Conservation (phyloP, 2,329 filamentous ascomycete genomes). For the Colletotrichum sp. region DNA sequence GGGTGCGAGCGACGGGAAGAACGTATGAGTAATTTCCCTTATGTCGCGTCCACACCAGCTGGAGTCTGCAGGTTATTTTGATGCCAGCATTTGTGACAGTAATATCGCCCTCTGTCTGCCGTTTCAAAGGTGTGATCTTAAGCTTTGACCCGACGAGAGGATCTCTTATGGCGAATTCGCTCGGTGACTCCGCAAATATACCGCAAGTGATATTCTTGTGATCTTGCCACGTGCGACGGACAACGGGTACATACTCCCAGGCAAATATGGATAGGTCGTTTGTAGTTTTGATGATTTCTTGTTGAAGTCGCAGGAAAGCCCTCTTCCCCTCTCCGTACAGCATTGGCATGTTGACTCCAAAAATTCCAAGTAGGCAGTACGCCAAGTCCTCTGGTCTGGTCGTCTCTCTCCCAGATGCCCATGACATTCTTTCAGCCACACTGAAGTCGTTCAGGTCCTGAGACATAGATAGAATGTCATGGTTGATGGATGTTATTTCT, state of each 20-base stretch:
- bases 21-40: not conserved
- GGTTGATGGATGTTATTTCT: not conserved
- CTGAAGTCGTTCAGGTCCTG: not conserved
- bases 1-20: not conserved
- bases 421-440: not conserved
- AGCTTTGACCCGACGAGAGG: not conserved
- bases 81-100: not conserved
- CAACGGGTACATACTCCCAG: not conserved
- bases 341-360: not conserved
- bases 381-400: not conserved
- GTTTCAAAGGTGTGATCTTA: not conserved
- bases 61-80: not conserved
- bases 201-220: not conserved
- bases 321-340: not conserved
- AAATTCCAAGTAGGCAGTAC: not conserved
- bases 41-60: not conserved
- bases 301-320: not conserved
- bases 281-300: not conserved
- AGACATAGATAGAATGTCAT: not conserved
- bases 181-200: not conserved
- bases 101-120: not conserved
- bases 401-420: not conserved
- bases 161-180: not conserved
- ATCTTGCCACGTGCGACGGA: not conserved
- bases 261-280: not conserved